A percentile compares a stretch with the other conserved stretches of the same genome.
Conservation (phyloP, 2,329 filamentous ascomycete species). For the Cladophialophora yegresii region DNA sequence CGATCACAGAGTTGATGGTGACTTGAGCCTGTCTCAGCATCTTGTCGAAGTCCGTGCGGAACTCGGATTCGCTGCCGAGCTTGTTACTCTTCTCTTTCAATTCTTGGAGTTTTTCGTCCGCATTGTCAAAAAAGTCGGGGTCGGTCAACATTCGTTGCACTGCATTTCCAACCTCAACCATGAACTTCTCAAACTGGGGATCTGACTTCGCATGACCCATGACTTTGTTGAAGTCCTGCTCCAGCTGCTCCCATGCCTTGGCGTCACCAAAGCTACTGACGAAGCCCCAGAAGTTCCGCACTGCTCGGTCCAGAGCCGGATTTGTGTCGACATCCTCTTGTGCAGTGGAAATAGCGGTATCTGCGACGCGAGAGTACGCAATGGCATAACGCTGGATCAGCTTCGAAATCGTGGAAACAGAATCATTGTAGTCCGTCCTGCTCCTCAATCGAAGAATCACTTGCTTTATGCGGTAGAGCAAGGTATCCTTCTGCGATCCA, state of each 20-base stretch:
- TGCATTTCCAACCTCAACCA: conserved; percentile 70
- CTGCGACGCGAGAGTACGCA: conserved; percentile 72
- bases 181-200: conserved; percentile 76
- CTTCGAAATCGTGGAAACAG: conserved; percentile 74
- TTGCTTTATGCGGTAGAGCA: conserved; percentile 74
- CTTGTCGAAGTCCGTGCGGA: conserved; percentile 71
- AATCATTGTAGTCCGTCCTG: conserved; percentile 79
- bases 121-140: conserved; percentile 79
- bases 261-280: conserved; percentile 75
- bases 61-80: conserved; percentile 64
- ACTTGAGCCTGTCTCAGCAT: conserved; percentile 68
- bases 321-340: conserved; percentile 74
- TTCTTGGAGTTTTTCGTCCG: conserved; percentile 65
- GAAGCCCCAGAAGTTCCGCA: conserved; percentile 78
- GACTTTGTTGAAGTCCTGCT: conserved; percentile 68
- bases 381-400: conserved; percentile 77
- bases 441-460: conserved; percentile 73
- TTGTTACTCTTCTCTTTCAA: conserved; percentile 59
- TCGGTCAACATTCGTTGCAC: conserved; percentile 81
- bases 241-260: conserved; percentile 73
- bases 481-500: conserved; percentile 70
- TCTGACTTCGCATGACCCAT: conserved; percentile 74
- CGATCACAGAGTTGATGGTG: conserved; percentile 67
- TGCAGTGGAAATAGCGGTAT: conserved; percentile 66
- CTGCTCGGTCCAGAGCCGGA: conserved; percentile 70